phyloP scores from a whole-genome alignment of 805 yeast species.

The Wickerhamomyces canadensis region DNA sequence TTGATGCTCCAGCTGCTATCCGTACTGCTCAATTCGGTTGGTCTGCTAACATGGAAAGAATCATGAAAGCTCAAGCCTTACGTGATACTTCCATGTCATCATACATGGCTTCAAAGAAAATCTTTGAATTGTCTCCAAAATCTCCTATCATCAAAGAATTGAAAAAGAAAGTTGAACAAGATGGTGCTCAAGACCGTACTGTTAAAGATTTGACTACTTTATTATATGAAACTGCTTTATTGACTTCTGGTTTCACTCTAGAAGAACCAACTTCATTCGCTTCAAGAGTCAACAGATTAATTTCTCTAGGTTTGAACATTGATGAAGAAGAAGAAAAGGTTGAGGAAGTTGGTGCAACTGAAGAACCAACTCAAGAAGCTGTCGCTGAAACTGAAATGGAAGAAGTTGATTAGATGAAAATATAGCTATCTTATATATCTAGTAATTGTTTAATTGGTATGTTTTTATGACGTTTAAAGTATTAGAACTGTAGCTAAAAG shows the following conservation, averaged over 20 bases:
- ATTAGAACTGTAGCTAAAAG: no score
- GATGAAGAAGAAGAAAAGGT: conserved; percentile 76
- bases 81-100: conserved; percentile 98
- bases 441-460: not conserved
- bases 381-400: conserved; percentile 96
- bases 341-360: conserved; percentile 39
- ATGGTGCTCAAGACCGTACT: conserved; percentile 97
- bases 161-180: conserved; percentile 92
- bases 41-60: conserved; percentile 99
- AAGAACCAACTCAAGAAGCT: conserved; percentile 47
- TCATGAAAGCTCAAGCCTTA: conserved; percentile 99
- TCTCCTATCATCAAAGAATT: conserved; percentile 94
- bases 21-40: conserved; percentile 99
- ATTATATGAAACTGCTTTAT: conserved; percentile 94
- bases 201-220: conserved; percentile 96
- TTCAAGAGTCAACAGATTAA: conserved; percentile 95
- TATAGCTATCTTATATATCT: not conserved
- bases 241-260: conserved; percentile 97
- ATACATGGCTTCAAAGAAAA: conserved; percentile 99
- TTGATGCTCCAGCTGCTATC: conserved; percentile 99
- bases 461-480: no score
- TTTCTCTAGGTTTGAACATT: conserved; percentile 95
- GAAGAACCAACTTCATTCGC: conserved; percentile 99
- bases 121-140: conserved; percentile 96
- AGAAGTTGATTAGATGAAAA: conserved; percentile 84